Base-by-base conservation (phyloP, 2,329 filamentous ascomycete genomes). In the Fonsecaea multimorphosa region DNA sequence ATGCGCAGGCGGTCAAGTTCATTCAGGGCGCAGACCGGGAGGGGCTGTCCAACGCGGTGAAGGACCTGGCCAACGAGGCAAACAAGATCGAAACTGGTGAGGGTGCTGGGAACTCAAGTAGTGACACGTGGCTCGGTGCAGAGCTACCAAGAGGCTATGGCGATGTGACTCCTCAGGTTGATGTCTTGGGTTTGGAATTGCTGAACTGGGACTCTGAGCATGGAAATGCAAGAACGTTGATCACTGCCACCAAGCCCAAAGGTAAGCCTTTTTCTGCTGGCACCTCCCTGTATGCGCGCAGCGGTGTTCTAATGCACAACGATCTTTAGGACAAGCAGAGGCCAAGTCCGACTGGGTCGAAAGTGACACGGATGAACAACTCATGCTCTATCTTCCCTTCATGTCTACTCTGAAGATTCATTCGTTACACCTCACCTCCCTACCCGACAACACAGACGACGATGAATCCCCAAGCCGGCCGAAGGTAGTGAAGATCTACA, bases 321-420 rank as follows among this genome's bases (percentile, higher is more conserved):
- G 46, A 62, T 27, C 53, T 58, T 77, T 77, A 69, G 79, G 77
- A 56, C 87, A 87, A 73, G 84, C 80, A 62, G 77, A 79, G 36
- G 77, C 77, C 27, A 76, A 81, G 31, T 87, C 86, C 75, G 94
- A 99, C 79, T 98, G 91, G 89, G 89, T 98, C 24, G 92, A 97
- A 83, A 97, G 92, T 78, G 94, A 97, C 75, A 96, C 94, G 38
- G 95, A 99, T 76, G 93, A 98, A 80, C 95, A 99, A 82, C 83
- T 99, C 68, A 91, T 98, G 85, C 85, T 99, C 54, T 98, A 89
- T 79, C 84, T 96, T 64, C 94, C 95, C 0, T 97, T 99, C 80
- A 90, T 93, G 77, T 87, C 90, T 34, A 91, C 88, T 55, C 77
- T 97, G 70, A 99, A 98, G 83, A 85, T 98, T 58, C 94, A 97